Evolutionary conservation across 805 yeast genomes (phyloP).

Genomic region (Zygotorulaspora danielsina): DNA sequence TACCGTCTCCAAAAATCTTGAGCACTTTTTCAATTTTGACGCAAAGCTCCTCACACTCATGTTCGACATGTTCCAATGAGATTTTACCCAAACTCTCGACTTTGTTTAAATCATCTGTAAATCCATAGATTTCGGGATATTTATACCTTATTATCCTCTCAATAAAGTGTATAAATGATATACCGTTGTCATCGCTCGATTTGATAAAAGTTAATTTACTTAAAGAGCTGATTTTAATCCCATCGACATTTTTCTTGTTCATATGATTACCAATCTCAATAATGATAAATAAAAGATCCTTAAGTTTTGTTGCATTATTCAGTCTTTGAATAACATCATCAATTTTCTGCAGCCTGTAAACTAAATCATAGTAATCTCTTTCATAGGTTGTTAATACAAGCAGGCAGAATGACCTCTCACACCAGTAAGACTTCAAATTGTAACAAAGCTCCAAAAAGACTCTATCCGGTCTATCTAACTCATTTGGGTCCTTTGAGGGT

Average conservation of each 20-base stretch:
- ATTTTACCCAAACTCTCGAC: constrained; percentile 54
- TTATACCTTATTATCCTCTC: constrained; percentile 62
- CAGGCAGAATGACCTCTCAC: constrained; percentile 62
- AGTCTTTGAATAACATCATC: constrained; percentile 58
- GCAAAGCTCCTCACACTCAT: constrained; percentile 54
- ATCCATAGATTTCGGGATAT: constrained; percentile 59
- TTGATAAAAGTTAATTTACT: constrained; percentile 69
- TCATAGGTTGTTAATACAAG: constrained; percentile 52
- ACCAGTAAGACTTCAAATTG: constrained; percentile 69
- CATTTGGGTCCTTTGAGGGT: constrained; percentile 42
- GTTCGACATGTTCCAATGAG: constrained; percentile 57
- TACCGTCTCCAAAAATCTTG: constrained; percentile 55
- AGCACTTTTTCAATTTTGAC: constrained; percentile 49
- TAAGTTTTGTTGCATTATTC: constrained; percentile 49
- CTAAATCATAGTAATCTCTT: constrained; percentile 61
- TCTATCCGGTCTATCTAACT: constrained; percentile 65
- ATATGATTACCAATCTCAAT: constrained; percentile 73
- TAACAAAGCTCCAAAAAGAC: constrained; percentile 63
- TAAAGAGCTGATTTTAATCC: constrained; percentile 65
- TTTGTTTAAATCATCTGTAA: constrained; percentile 55
- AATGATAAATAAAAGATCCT: constrained; percentile 58
- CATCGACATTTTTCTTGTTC: constrained; percentile 72
- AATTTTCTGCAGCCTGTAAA: constrained; percentile 49
- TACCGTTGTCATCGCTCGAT: constrained; percentile 56
- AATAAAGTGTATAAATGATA: constrained; percentile 70